Evolutionary conservation across 257 asterid genomes (phyloP), one percentile per base, ranked within the genome.

Genomic region (Forsythia suspensa): DNA sequence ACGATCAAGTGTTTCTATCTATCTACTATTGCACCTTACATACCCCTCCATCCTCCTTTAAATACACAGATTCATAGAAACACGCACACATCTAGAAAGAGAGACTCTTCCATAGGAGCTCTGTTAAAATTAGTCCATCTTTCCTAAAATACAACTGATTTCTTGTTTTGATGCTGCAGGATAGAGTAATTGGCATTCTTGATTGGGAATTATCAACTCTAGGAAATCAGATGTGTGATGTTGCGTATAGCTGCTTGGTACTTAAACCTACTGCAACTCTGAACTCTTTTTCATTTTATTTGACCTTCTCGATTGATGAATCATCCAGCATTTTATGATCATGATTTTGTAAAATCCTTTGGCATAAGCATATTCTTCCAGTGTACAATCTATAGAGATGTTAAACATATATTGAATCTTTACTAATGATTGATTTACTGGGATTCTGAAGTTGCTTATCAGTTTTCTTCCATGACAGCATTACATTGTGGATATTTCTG

Each of bases 161-260:
- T 66, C 43, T 67, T 81, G 39, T 72, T 72, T 80, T 77, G 75
- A 37, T 81, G 61, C 44, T 87, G 82, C 97, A 95, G 99, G 97
- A 92, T 88, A 88, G 91, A 83, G 99, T 95, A 78, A 93, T 95
- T 67, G 99, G 99, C 69, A 86, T 95, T 80, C 91, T 95, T 67
- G 99, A 95, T 81, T 95, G 98, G 99, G 99, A 95, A 81, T 86
- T 95, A 61, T 93, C 99, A 46, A 95, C 99, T 41, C 84, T 95
- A 66, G 99, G 98, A 74, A 95, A 93, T 89, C 98, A 95, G 83
- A 93, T 95, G 98, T 92, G 94, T 46, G 99, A 95, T 69, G 96
- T 95, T 86, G 99, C 99, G 16, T 86, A 89, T 86, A 93, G 97
- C 90, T 87, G 95, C 89, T 55, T 92, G 99, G 99, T 95, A 93